These are phyloP conservation scores for Trametes elegans DNA, from an alignment of 768 basidiomycete genomes.

Conservation along the genomic window DNA sequence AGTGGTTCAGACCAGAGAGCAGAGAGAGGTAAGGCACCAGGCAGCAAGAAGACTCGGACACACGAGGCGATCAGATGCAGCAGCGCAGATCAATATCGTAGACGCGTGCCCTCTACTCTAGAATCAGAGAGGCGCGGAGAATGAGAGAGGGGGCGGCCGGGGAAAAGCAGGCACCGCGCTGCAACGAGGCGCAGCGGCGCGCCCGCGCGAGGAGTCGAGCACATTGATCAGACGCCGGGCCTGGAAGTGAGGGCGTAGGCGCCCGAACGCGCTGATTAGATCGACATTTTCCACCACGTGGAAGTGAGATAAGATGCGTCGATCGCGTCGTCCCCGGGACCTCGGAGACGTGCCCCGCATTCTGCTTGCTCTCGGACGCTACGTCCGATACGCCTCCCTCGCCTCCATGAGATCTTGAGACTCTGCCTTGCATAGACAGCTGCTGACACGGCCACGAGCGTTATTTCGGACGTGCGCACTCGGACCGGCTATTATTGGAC, in stretches of 20 bases:
- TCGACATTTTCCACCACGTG: neutral
- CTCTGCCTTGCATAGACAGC: neutral
- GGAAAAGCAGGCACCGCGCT: constrained; percentile 1
- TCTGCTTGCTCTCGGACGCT: neutral
- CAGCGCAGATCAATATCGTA: neutral
- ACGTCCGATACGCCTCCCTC: neutral
- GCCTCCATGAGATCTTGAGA: neutral
- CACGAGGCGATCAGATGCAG: neutral
- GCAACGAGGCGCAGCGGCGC: neutral
- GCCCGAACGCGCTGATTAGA: neutral
- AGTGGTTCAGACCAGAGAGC: too few species aligned
- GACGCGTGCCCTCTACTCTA: neutral
- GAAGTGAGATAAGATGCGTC: neutral
- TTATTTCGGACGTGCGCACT: too few species aligned
- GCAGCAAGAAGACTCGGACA: too few species aligned
- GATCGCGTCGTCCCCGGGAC: neutral
- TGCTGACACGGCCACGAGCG: too few species aligned
- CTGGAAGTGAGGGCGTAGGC: too few species aligned
- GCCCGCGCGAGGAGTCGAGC: too few species aligned
- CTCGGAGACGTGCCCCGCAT: constrained; percentile 6
- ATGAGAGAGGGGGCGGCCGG: neutral
- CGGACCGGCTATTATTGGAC: neutral
- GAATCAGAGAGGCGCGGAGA: neutral
- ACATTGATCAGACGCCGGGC: neutral
- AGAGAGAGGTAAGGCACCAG: too few species aligned